Evolutionary conservation across 2,329 filamentous ascomycete species (phyloP), one percentile per base, ranked within the genome.

Genomic region (Leptographium flavum): DNA sequence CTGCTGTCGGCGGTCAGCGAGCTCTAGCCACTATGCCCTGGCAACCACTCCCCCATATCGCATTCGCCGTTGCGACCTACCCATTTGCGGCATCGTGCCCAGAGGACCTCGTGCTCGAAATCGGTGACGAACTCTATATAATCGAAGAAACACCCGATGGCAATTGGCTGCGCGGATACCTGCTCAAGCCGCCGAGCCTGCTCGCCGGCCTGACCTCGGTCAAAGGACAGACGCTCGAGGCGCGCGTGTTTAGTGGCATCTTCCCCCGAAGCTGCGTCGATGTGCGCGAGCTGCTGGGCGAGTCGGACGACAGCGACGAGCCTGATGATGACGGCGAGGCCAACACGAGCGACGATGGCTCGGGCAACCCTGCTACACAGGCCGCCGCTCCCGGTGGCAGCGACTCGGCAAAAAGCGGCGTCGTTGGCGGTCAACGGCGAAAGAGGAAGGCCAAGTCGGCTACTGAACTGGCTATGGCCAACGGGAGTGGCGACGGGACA

Each of bases 121-220:
- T 98, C 52, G 92, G 92, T 61, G 92, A 98, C 73, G 92, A 98
- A 66, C 72, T 98, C 52, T 98, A 98, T 67, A 93, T 98, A 54
- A 95, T 98, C 59, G 90, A 96, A 65, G 87, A 96, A 65, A 93
- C 90, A 33, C 83, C 87, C 21, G 79, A 94, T 64, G 85, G 83
- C 56, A 77, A 86, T 60, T 98, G 92, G 93, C 83, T 90, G 63
- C 82, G 92, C 45, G 92, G 92, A 48, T 98, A 98, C 64, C 74
- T 98, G 49, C 83, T 98, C 54, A 87, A 92, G 51, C 90, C 92
- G 43, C 92, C 92, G 19, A 94, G 87, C 55, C 69, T 98, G 59
- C 76, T 98, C 48, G 86, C 92, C 17, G 92, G 90, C 40, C 68
- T 98, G 60, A 96, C 87, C 11, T 90, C 83, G 50, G 79, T 83